Conservation (phyloP, 768 basidiomycete genomes). For the Tulasnella sp. region DNA sequence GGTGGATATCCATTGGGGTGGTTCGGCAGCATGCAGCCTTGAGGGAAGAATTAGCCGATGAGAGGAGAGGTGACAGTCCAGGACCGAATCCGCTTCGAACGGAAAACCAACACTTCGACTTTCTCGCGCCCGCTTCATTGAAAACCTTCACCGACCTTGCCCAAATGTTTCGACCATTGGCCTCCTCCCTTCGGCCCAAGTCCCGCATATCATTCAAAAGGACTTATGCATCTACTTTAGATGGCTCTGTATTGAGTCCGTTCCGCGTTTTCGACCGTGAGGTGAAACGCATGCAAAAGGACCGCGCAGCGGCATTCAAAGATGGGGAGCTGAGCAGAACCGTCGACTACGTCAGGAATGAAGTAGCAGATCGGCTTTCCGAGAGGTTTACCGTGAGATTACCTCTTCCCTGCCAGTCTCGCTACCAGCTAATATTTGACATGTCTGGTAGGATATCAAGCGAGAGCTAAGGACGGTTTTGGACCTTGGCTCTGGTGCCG, state of each 20-base stretch:
- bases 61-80: not conserved
- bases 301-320: constrained; percentile 56
- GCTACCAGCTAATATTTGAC: not conserved
- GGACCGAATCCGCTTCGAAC: not conserved
- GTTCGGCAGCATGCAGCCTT: not conserved
- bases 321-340: constrained; percentile 56
- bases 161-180: not conserved
- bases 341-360: constrained; percentile 87
- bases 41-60: not conserved
- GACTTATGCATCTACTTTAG: constrained; percentile 1
- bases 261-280: constrained; percentile 84
- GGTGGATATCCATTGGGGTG: not conserved
- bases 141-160: not conserved
- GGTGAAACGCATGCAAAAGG: constrained; percentile 68
- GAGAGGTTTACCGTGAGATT: constrained; percentile 70
- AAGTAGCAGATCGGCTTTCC: constrained; percentile 83
- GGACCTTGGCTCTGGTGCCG: constrained; percentile 85
- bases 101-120: not conserved
- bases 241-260: constrained; percentile 38
- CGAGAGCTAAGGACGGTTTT: constrained; percentile 68
- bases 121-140: not conserved
- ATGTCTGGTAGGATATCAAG: constrained; percentile 69
- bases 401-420: constrained; percentile 6
- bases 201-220: not conserved
- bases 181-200: not conserved